Conservation (phyloP, 1,284 basidiomycete species). For the Puccinia brachypodii region DNA sequence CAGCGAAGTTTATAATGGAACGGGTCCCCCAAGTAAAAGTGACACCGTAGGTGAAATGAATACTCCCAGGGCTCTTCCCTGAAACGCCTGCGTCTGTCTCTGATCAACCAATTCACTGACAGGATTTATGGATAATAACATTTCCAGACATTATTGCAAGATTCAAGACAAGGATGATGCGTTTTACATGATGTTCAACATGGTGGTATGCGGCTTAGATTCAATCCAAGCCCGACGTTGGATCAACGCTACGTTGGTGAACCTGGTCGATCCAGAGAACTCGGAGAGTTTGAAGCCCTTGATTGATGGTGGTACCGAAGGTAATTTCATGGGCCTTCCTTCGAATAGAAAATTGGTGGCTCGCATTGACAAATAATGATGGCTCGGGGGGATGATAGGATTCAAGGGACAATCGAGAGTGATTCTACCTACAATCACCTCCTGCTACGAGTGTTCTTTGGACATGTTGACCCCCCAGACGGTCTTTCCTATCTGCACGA, state of each 20-base stretch:
- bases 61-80: neutral
- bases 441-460: constrained; percentile 97
- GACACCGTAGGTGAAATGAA: constrained; percentile 70
- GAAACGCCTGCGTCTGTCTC: too few relatives aligned
- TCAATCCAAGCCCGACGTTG: constrained; percentile 94
- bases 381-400: constrained; percentile 62
- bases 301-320: constrained; percentile 98
- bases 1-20: constrained; percentile 92
- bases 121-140: constrained; percentile 51
- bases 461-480: constrained; percentile 98
- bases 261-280: constrained; percentile 84
- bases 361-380: neutral
- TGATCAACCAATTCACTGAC: neutral
- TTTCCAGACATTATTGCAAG: constrained; percentile 80
- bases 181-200: constrained; percentile 96
- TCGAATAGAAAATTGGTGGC: neutral
- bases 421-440: constrained; percentile 90
- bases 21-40: constrained; percentile 90
- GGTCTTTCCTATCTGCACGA: constrained; percentile 96
- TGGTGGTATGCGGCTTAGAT: constrained; percentile 97
- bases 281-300: constrained; percentile 95
- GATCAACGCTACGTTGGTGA: constrained; percentile 97
- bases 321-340: constrained; percentile 58
- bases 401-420: constrained; percentile 99
- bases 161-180: constrained; percentile 96